Evolutionary conservation across 2,329 filamentous ascomycete genomes (phyloP), one percentile per base, ranked within the genome.

Genomic region (Chaetomium olivaceum): DNA sequence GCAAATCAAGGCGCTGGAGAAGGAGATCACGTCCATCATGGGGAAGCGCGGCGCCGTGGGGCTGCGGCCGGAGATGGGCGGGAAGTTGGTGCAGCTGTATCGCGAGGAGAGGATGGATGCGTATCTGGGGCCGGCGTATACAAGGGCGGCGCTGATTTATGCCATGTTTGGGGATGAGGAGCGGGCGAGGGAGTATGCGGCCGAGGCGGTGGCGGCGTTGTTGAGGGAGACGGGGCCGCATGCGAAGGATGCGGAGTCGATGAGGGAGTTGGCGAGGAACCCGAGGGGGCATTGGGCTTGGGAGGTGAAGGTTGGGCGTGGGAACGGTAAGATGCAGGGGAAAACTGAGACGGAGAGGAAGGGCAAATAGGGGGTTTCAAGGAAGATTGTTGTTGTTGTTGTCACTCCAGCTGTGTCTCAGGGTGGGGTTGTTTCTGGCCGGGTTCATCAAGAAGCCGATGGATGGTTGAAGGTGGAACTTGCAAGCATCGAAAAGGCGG

Each of bases 81-180:
- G 57, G 1, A 68, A 73, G 58, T 70, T 77, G 55, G 70, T 76
- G 25, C 61, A 63, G 9, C 69, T 80, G 33, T 77, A 79, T 65
- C 69, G 73, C 29, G 68, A 71, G 11, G 78, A 80, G 63, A 58
- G 71, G 4, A 69, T 80, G 11, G 64, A 76, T 23, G 71, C 73
- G 14, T 75, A 77, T 39, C 66, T 79, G 6, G 76, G 74, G 1
- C 72, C 71, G n/a, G 76, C 75, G 4, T 77, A 77, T 62, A 77
- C 76, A 2, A 71, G 75, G 0, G 78, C 78, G 1, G 79, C 79
- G 21, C 71, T 80, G n/a, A 77, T 79, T 54, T 77, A 72, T 46
- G 75, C 76, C 12, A 72, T 79, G 60, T 77, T 79, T 64, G 77
- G 75, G 14, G 72, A 75, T 33, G 75, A 75, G 64, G 71, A 71